Conservation (phyloP, 768 basidiomycete species). For the Agaricus sinodeliciosus region DNA sequence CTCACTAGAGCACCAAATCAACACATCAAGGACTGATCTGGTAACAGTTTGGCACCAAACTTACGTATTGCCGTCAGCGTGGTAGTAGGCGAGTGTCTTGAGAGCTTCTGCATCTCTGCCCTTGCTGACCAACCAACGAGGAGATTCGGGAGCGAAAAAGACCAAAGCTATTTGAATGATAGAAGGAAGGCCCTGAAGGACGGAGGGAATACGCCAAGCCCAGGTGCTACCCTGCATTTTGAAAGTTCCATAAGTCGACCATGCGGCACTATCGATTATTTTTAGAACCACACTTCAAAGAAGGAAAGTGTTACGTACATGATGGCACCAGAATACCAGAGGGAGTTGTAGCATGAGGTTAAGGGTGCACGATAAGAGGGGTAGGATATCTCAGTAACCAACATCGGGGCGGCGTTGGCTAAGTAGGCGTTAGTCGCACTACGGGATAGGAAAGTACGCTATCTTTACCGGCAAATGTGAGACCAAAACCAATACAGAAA, state of each 20-base stretch:
- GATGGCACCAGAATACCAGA: slow-evolving; percentile 84
- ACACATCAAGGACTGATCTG: background rate
- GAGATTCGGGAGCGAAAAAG: slow-evolving; percentile 74
- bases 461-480: slow-evolving; percentile 54
- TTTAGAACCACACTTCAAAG: background rate
- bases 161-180: slow-evolving; percentile 59
- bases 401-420: slow-evolving; percentile 73
- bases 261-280: slow-evolving; percentile 50
- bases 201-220: slow-evolving; percentile 81
- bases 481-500: slow-evolving; percentile 72
- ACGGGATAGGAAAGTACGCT: background rate
- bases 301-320: slow-evolving; percentile 34
- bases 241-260: slow-evolving; percentile 81
- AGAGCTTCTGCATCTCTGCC: slow-evolving; percentile 67
- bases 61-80: slow-evolving; percentile 66
- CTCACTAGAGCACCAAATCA: slow-evolving; percentile 25
- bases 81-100: slow-evolving; percentile 71
- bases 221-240: slow-evolving; percentile 55
- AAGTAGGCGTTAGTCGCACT: slow-evolving; percentile 11
- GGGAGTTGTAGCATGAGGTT: slow-evolving; percentile 75
- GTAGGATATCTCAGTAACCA: slow-evolving; percentile 84
- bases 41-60: slow-evolving; percentile 11
- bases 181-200: slow-evolving; percentile 66
- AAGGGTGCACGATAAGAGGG: slow-evolving; percentile 76
- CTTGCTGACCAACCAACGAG: slow-evolving; percentile 76